Base-by-base conservation (phyloP, 1,284 basidiomycete genomes). In the Polyporus tsugae region DNA sequence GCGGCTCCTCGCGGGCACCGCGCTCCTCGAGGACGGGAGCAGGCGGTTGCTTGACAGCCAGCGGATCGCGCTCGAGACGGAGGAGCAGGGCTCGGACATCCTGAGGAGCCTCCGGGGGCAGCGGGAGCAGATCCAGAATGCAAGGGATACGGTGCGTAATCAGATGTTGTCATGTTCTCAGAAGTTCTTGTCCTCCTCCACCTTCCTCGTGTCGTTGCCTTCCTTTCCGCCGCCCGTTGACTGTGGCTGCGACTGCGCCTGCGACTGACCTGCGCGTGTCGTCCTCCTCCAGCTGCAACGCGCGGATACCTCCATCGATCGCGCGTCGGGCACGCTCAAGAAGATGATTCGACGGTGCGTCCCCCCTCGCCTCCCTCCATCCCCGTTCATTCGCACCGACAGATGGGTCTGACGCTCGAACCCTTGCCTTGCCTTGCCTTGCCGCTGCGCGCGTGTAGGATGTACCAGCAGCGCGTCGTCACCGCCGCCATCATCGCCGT, bases 71-170 rank as follows among this genome's bases (percentile, higher is more conserved):
- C 83, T 99, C 35, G 97, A 99, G 84, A 99, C 98, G 11, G 98
- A 99, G 82, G 91, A 95, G 76, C 91, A 99, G 46, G 98, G 98
- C 13, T 91, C 96, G 17, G 96, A 96, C 74, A 99, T 99, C 76
- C 79, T 99, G 71, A 81, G 91, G 75, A 96, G 94, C 77, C 84
- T 99, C 71, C 83, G 96, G 61, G 84, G 87, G 2, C 98, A 99
- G 82, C 83, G 97, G 71, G 98, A 99, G 79, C 96, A 97, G 82
- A 97, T 99, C 73, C 94, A 98, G 83, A 94, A 98, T 78, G 89
- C 97, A n/a, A 85, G 97, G 76, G 94, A 96, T 81, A 96, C 93
- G 65, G 94, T 96, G 11, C 59, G 71, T 75, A 22, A 2, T 29
- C 29, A 29, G 2, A 1, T 29, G 29, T 29, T 29, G 29, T 29